Conservation (phyloP, 805 yeast genomes). For the Osmozyma mogii region DNA sequence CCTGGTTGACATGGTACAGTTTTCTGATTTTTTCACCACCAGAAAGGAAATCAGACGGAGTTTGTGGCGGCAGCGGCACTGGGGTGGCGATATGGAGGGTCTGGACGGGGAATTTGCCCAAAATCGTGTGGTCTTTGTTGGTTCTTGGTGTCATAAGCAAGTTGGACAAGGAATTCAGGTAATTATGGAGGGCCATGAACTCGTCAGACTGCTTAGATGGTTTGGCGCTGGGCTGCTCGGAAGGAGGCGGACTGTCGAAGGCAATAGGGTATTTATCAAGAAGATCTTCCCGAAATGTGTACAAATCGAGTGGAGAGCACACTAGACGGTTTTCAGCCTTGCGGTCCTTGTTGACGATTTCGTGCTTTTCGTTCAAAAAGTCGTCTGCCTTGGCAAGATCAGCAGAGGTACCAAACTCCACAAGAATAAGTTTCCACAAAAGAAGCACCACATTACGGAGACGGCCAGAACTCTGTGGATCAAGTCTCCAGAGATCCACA, state of each 20-base stretch:
- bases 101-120: slow-evolving; percentile 43
- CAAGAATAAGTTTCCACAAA: slow-evolving; percentile 43
- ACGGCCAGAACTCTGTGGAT: slow-evolving; percentile 30
- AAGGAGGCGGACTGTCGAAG: slow-evolving; percentile 27
- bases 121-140: slow-evolving; percentile 33
- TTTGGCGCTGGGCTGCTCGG: background rate
- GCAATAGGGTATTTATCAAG: slow-evolving; percentile 69
- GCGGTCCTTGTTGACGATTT: slow-evolving; percentile 18
- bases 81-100: slow-evolving; percentile 77
- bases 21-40: slow-evolving; percentile 45
- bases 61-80: slow-evolving; percentile 69
- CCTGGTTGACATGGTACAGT: slow-evolving; percentile 57
- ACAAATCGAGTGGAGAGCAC: slow-evolving; percentile 81
- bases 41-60: slow-evolving; percentile 37
- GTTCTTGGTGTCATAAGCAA: slow-evolving; percentile 54
- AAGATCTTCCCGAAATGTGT: slow-evolving; percentile 69
- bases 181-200: slow-evolving; percentile 33
- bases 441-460: slow-evolving; percentile 50
- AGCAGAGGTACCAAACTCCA: slow-evolving; percentile 55
- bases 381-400: slow-evolving; percentile 36
- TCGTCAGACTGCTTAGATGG: slow-evolving; percentile 16
- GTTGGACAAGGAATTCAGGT: slow-evolving; percentile 50
- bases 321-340: slow-evolving; percentile 25
- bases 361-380: slow-evolving; percentile 37
- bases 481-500: slow-evolving; percentile 65